A percentile compares a stretch with the other conserved stretches of the same genome.
Evolutionary conservation across 306 rosid species (phyloP).

Genomic region (Citrullus mucosospermus): DNA sequence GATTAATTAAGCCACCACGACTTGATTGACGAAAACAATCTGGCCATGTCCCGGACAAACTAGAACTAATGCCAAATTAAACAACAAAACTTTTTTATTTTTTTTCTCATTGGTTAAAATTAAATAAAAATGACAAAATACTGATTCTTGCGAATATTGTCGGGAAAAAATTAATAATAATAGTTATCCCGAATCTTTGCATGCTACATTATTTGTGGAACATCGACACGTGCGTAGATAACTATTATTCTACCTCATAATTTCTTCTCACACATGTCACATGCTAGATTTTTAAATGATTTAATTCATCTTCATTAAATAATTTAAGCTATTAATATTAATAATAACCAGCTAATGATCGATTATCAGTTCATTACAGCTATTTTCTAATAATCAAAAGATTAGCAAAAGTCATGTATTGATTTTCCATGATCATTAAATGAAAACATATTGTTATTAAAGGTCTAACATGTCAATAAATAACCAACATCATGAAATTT

Average conservation of each 20-base stretch:
- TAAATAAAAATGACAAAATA: neutral
- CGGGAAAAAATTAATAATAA: neutral
- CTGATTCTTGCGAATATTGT: neutral
- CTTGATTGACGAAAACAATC: neutral
- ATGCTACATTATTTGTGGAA: neutral
- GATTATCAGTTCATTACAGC: neutral
- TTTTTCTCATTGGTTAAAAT: neutral
- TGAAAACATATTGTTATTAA: neutral
- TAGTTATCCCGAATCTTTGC: neutral
- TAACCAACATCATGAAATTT: neutral
- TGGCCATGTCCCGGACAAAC: neutral
- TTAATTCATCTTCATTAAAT: neutral
- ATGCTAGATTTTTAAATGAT: neutral
- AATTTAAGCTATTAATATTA: neutral
- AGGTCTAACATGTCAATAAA: neutral
- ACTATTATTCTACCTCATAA: neutral
- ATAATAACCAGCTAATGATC: neutral
- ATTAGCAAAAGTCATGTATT: neutral
- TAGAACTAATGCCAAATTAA: neutral
- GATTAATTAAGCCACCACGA: neutral
- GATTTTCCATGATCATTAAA: neutral
- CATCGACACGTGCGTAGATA: neutral
- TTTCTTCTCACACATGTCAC: neutral
- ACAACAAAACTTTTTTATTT: neutral
- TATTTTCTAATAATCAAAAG: neutral